Evolutionary conservation across 192 early-diverging fungal species (phyloP), one percentile per base, ranked within the genome.

Genomic region (Coemansia sp.): DNA sequence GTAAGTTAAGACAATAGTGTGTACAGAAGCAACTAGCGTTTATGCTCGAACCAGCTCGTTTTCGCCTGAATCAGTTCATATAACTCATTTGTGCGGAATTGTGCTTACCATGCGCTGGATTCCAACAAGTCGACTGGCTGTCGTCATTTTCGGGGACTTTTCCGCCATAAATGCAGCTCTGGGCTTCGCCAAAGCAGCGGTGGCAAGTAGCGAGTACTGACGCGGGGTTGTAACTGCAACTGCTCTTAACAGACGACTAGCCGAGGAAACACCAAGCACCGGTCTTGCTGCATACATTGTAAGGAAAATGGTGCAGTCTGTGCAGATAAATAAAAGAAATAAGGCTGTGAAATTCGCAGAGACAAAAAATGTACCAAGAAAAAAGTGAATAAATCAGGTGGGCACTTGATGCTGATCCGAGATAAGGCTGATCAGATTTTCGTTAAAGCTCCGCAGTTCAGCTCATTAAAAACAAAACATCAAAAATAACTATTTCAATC

Each of bases 101-200:
- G n/a, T 17, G 11, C 58, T 59, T 59, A 59, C 58, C 58, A 46
- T 59, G 34, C 58, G 58, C 24, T 47, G 58, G 25, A 59, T 44
- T 24, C 58, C 42, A 25, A 25, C 58, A 12, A 59, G 44, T 5
- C 58, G 58, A 26, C 40, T 37, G 24, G 46, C 11, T 46, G 40
- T 24, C 42, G 54, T n/a, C 18, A 31, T 11, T 31, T 56, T 56
- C 14, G 23, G 52, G 4, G 52, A 11, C 8, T n/a, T 37, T 9
- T 56, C 54, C 2, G 57, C 57, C 57, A 38, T 58, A 15, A 44
- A 23, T 15, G 28, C 18, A n/a, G 52, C 52, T 28, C 24, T 28
- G 24, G 5, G 14, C 24, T 25, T 54, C 10, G 52, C 25, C 28
- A 54, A 21, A 21, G 20, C 23, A 23, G 20, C 23, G 50, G 20